phyloP scores from a whole-genome alignment of 164 flowering plant genomes.

The Buxus sempervirens region DNA sequence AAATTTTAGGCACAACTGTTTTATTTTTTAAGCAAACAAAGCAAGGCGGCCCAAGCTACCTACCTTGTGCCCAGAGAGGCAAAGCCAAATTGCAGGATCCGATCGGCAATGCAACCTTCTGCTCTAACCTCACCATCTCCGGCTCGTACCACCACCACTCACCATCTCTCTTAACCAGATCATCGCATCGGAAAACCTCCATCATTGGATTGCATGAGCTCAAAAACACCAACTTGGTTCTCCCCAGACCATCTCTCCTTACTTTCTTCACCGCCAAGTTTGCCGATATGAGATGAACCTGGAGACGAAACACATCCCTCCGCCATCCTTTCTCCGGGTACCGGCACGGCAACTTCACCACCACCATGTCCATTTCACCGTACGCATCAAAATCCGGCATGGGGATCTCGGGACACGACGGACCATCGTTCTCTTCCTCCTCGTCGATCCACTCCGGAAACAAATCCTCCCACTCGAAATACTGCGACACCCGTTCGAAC shows the following conservation, averaged over 20 bases:
- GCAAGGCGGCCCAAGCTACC: neutral
- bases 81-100: conserved; percentile 81
- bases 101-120: conserved; percentile 67
- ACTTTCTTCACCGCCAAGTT: conserved; percentile 61
- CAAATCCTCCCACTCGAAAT: conserved; percentile 65
- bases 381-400: conserved; percentile 55
- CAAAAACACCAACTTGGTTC: conserved; percentile 50
- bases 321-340: conserved; percentile 59
- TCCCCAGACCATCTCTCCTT: conserved; percentile 39
- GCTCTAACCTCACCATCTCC: conserved; percentile 44
- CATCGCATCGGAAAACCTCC: conserved; percentile 81
- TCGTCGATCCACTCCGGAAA: conserved; percentile 99
- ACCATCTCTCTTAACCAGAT: conserved; percentile 56
- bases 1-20: no score
- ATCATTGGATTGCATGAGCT: conserved; percentile 84
- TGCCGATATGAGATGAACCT: conserved; percentile 68
- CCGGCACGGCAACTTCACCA: conserved; percentile 71
- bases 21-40: neutral
- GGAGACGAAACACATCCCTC: conserved; percentile 71
- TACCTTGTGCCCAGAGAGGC: conserved; percentile 87
- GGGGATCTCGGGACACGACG: conserved; percentile 80
- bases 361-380: conserved; percentile 50
- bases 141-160: conserved; percentile 81
- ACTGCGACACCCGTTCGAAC: conserved; percentile 45
- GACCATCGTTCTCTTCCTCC: conserved; percentile 67